A percentile compares a stretch with the other conserved stretches of the same genome.
These are phyloP conservation scores for Candida sanyiensis DNA, from an alignment of 805 yeast species.

Conservation along the genomic window DNA sequence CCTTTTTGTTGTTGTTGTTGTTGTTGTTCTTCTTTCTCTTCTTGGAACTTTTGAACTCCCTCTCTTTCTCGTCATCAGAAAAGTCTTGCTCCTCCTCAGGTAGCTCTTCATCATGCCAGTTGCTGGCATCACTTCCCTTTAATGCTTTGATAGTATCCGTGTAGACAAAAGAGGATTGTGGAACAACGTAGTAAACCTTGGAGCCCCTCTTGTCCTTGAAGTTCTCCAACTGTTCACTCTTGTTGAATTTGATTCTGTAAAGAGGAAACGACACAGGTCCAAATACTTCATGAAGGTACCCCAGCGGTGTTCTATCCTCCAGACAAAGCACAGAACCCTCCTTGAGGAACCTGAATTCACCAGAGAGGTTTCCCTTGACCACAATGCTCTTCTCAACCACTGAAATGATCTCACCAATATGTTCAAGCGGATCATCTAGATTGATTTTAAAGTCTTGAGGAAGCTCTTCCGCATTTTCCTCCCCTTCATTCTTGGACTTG, in stretches of 20 bases:
- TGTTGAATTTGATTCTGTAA: conserved; percentile 66
- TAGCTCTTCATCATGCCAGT: conserved; percentile 89
- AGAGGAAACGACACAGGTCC: conserved; percentile 81
- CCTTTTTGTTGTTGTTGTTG: background rate
- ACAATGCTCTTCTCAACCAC: conserved; percentile 70
- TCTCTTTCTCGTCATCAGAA: conserved; percentile 90
- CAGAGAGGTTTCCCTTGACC: conserved; percentile 67
- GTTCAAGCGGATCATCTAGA: conserved; percentile 59
- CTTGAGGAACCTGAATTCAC: conserved; percentile 76
- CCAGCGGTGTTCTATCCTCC: conserved; percentile 62
- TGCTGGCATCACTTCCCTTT: conserved; percentile 93
- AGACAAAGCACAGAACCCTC: conserved; percentile 79
- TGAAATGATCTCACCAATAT: conserved; percentile 62
- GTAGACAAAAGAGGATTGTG: conserved; percentile 70
- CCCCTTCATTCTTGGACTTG: conserved; percentile 72
- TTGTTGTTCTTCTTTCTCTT: conserved; percentile 23
- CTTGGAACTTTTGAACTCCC: conserved; percentile 56
- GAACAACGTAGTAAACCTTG: conserved; percentile 70
- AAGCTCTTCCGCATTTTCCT: conserved; percentile 60
- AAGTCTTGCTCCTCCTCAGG: conserved; percentile 92
- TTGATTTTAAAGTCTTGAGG: conserved; percentile 62
- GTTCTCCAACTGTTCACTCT: conserved; percentile 42
- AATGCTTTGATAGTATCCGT: conserved; percentile 64
- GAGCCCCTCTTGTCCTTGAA: conserved; percentile 45
- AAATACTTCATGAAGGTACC: conserved; percentile 81